These are phyloP conservation scores for Zymoseptoria ardabiliae DNA, from an alignment of 2,329 filamentous ascomycete species.

Conservation along the genomic window DNA sequence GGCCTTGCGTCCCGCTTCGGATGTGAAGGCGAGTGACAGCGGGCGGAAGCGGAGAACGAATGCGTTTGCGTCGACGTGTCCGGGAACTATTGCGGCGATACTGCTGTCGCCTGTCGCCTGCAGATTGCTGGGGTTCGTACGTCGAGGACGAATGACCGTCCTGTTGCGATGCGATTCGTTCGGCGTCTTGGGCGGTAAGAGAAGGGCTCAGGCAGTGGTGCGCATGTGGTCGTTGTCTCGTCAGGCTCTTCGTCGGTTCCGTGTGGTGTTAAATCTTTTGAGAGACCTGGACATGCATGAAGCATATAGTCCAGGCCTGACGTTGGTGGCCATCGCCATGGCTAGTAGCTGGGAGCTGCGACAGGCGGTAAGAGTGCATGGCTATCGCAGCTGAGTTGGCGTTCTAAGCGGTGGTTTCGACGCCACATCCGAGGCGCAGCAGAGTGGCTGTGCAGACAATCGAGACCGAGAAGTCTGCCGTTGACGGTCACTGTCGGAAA, in stretches of 20 bases:
- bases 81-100: not conserved
- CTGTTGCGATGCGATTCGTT: not conserved
- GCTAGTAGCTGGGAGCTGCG: not conserved
- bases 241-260: not conserved
- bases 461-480: not conserved
- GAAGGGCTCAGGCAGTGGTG: not conserved
- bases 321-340: not conserved
- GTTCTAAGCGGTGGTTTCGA: not conserved
- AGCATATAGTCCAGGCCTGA: not conserved
- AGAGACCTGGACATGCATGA: not conserved
- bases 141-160: not conserved
- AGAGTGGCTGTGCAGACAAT: not conserved
- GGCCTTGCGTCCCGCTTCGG: not conserved
- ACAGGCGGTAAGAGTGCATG: not conserved
- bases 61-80: slow-evolving; percentile 1
- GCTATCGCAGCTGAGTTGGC: not conserved
- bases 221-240: not conserved
- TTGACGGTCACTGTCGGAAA: not conserved
- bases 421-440: not conserved
- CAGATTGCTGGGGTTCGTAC: not conserved
- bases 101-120: not conserved
- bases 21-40: not conserved
- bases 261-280: not conserved
- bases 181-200: not conserved
- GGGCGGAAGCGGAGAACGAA: not conserved